Base-by-base conservation (phyloP, 805 yeast species). In the Ogataea degrootiae region DNA sequence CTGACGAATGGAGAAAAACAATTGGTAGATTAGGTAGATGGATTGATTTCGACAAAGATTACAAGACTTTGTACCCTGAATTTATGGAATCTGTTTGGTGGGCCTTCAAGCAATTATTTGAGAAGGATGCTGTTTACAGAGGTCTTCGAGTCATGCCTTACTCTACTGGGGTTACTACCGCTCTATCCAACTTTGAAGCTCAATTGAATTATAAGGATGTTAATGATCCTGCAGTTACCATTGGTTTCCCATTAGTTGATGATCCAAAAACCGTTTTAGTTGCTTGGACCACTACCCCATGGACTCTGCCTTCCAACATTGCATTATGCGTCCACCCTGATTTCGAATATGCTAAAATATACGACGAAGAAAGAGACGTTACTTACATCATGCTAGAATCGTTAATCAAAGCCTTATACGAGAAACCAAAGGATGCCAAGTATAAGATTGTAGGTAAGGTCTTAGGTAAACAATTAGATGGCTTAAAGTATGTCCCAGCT, bases 11-110 rank as follows among this genome's bases (percentile, higher is more conserved):
- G 99, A 81, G 96, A 65, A 76, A 77, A 54, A 91, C 96, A 58
- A 87, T 94, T 60, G 92, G 90, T 46, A 86, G 98, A 71, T 71
- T 94, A 57, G 99, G 99, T 55, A 86, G 99, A 71, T 94, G 99
- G 99, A 91, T 94, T 65, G 99, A 94, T 71, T 92, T 94, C 73
- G 99, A 94, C 67, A 89, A 94, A 67, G 99, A 94, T 72, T 91
- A 91, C 77, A 92, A 92, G 74, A 94, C 99, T 29, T 77, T 94
- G 70, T 90, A 95, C 68, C 97, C 97, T 41, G 75, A 84, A 48
- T 94, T 89, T 60, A 94, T 94, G 99, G 99, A 94, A 74, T 87
- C 97, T 41, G 94, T 84, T 42, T 94, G 99, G 99, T 94, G 99
- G 99, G 96, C 89, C 33, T 94, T 94, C 79, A 83, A 86, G 73